Base-by-base conservation (phyloP, 31 red algal species). In the Porphyra umbilicalis region DNA sequence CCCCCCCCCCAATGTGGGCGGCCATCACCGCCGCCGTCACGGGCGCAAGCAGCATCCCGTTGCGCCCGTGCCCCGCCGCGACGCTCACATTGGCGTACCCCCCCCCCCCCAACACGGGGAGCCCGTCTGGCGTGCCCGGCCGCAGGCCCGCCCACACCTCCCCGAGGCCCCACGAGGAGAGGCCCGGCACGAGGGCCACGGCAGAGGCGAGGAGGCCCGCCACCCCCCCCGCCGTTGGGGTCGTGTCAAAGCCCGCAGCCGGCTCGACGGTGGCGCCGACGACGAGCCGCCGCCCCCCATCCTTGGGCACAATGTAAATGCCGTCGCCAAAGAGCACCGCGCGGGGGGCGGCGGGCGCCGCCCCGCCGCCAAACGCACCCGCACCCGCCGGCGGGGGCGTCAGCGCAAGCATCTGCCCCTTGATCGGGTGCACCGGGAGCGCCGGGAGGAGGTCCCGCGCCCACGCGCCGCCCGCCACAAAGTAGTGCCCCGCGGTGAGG, bases 401-500 rank as follows among this genome's bases (percentile, higher is more conserved):
- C 25, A 96, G 75, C 39, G 80, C 71, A 34, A 98, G 80, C 93
- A 98, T 95, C 86, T 98, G 96, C 4, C 96, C 96, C 71, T 98
- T 98, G 14, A 93, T 76, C 3, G 96, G 96, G 33, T 78, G 82
- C 33, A 98, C 80, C 36, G 96, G 96, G n/a, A 96, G 35, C 32
- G 78, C 76, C 18, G 90, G 90, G 18, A 98, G 38, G 74, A 97
- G 35, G 33, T 80, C 71, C 9, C 83, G 76, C 6, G 91, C 78
- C 96, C 96, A 98, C 11, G 87, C 81, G 36, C 96, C 96, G 16
- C 68, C 85, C 2, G 96, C 90, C 35, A 98, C 25, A 11, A 96
- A 9, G 34, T 79, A 90, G 82, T 92, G 90, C 13, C 83, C 91
- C 33, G 75, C 94, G 9, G 36, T 42, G 15, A 94, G 77, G 4